A percentile compares a stretch with the other conserved stretches of the same genome.
phyloP scores from a whole-genome alignment of 768 basidiomycete genomes.

The Naganishia antarctica region DNA sequence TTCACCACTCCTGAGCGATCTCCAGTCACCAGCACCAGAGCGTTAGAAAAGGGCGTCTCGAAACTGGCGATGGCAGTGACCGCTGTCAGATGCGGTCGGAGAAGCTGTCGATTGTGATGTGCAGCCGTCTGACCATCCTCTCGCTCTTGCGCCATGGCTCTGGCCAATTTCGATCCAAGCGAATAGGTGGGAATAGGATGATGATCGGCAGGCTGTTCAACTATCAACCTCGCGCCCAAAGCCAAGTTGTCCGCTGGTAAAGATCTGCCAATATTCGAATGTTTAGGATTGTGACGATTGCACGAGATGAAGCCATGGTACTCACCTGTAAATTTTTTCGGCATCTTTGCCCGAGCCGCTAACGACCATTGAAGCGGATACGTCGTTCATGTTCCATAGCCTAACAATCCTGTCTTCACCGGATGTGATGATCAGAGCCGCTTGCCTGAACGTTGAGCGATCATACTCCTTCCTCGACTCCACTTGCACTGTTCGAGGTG shows the following conservation, averaged over 20 bases:
- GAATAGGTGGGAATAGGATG: conserved; percentile 31
- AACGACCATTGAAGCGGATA: conserved; percentile 70
- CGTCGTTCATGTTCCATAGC: conserved; percentile 75
- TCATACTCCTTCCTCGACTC: conserved; percentile 47
- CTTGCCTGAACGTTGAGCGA: conserved; percentile 29
- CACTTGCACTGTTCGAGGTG: conserved; percentile 56
- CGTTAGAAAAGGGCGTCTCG: conserved; percentile 87
- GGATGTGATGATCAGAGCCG: conserved; percentile 70
- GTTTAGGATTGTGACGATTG: too few species aligned
- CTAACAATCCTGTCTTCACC: conserved; percentile 84
- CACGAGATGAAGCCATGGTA: conserved; percentile 12
- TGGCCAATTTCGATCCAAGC: conserved; percentile 42
- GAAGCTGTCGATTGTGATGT: conserved; percentile 73
- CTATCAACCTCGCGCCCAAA: conserved; percentile 43
- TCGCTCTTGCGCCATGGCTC: conserved; percentile 36
- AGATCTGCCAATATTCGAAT: too few species aligned
- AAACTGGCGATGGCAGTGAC: conserved; percentile 79
- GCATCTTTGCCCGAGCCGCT: conserved; percentile 71
- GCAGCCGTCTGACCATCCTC: conserved; percentile 73
- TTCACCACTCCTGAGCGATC: conserved; percentile 86
- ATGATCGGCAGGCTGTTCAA: conserved; percentile 49
- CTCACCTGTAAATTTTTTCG: conserved; percentile 70
- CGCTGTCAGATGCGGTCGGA: conserved; percentile 84
- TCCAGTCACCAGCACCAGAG: conserved; percentile 70
- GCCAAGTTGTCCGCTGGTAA: conserved; percentile 13